These are phyloP conservation scores for Taphrina pruni DNA, from an alignment of 1,139 yeast genomes.

Conservation along the genomic window DNA sequence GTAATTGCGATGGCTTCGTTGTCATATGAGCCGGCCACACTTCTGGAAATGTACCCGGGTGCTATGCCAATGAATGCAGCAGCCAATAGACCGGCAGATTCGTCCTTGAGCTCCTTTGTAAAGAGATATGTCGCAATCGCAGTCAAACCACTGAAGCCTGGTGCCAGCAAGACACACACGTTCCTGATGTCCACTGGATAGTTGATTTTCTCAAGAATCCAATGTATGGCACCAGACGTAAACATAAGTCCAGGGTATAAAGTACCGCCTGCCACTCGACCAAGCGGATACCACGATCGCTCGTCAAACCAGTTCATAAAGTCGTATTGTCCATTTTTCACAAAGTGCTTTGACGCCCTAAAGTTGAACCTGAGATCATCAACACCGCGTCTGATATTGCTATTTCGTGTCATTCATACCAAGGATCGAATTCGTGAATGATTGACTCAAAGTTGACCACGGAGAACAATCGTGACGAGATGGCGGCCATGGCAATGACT, in stretches of 20 bases:
- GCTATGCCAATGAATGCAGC: constrained; percentile 97
- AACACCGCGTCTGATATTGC: constrained; percentile 13
- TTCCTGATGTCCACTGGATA: constrained; percentile 93
- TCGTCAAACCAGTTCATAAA: constrained; percentile 98
- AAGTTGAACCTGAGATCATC: constrained; percentile 96
- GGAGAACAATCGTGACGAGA: constrained; percentile 79
- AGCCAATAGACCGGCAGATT: constrained; percentile 86
- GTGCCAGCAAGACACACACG: constrained; percentile 94
- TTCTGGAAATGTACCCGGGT: constrained; percentile 97
- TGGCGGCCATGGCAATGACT: constrained; percentile 63
- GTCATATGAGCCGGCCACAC: constrained; percentile 98
- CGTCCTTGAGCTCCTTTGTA: constrained; percentile 87
- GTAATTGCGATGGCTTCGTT: constrained; percentile 99
- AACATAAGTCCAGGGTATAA: constrained; percentile 98
- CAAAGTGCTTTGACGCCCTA: constrained; percentile 91
- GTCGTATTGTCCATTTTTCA: constrained; percentile 80
- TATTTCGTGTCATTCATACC: constrained; percentile 37
- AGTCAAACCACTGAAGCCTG: constrained; percentile 92
- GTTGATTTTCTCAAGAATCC: constrained; percentile 65
- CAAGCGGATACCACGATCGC: constrained; percentile 98
- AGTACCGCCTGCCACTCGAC: constrained; percentile 99
- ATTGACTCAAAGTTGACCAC: constrained; percentile 84
- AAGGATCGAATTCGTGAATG: constrained; percentile 78
- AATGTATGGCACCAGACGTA: constrained; percentile 89
- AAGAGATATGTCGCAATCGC: constrained; percentile 90